Base-by-base conservation (phyloP, 2,329 filamentous ascomycete species). In the Colletotrichum gigasporum region DNA sequence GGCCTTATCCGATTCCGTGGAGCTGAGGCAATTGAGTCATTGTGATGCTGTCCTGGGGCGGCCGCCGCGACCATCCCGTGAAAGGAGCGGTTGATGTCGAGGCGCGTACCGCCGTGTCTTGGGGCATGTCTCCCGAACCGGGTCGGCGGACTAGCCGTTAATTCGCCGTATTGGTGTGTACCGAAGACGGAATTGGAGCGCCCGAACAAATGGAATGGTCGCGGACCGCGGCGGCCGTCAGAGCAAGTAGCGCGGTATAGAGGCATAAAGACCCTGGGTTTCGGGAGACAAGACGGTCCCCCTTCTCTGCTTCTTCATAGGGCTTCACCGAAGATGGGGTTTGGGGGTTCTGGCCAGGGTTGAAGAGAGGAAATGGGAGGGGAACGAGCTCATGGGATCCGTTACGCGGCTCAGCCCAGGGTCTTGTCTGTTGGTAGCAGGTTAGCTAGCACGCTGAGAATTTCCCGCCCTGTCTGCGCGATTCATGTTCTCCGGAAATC, bases 401-500 rank as follows among this genome's bases (percentile, higher is more conserved):
- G 53, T 63, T 58, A 45, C 44, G 60, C 37, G 53, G 60, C 53
- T 37, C 30, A 50, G 35, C 48, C 44, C 35, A 50, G 37, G 53
- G 39, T 48, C 44, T 22, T 58, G 44, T 63, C 26, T 58, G 51
- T 50, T 57, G 58, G 42, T 56, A 56, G 39, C 51, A 42, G 22
- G 22, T 22, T 50, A 39, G 26, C 59, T 50, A 39, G 26, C 59
- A 44, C 28, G 58, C 52, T 51, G 53, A 37, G 22, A 26, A 20
- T 18, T 11, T 20, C 42, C 54, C 22, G 55, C 39, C 60, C 56
- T 53, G 55, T 30, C 10, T 51, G 55, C 55, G 26, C 61, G 61
- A 60, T 55, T 63, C 60, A 53, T 63, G 60, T 30, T 45, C 11
- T 44, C 45, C 60, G 60, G 60, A 34, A 58, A 18, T 26, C 16